Evolutionary conservation across 2,329 filamentous ascomycete species (phyloP), one percentile per base, ranked within the genome.

Genomic region (Zelopaecilomyces penicillatus): DNA sequence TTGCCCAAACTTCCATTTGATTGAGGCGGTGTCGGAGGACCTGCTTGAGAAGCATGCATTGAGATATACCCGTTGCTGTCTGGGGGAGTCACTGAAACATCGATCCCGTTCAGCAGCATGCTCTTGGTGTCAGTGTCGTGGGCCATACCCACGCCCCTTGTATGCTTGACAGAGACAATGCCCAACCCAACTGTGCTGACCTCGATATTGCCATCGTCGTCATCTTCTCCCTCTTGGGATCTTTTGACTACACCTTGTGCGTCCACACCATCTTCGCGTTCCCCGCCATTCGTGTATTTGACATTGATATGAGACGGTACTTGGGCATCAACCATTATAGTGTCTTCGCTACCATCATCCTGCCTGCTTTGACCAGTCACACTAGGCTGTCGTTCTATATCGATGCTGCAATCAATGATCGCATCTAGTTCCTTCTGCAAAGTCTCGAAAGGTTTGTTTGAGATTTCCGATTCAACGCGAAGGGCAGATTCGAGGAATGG

Each of bases 391-490:
- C 65, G 75, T 50, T 59, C 72, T 65, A 65, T 66, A 64, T 75
- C 80, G 56, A 86, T 68, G 53, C 82, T 83, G 35, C 77, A 74
- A 48, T 88, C 83, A 5, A 93, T 68, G 52, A 91, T 76, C 40
- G 71, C 70, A 54, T 93, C 86, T 6, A 96, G 69, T 56, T 93
- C 84, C 52, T 79, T 79, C 34, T 87, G 69, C 44, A 90, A 75
- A 39, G 75, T 75, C 42, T 89, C 84, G 38, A 81, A 78, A 1
- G 85, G 73, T 55, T 82, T 83, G 42, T 82, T 76, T 41, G 76
- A 82, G 36, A 95, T 74, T 48, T 93, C 86, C n/a, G 86, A 82
- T 62, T 97, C 91, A 44, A 87, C 86, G 43, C 76, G 77, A 39
- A 89, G 67, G 1, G 88, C 88, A 44, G 78, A 75, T 61, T 95